Base-by-base conservation (phyloP, 352 stramenopile genomes). In the Pythium periplocum region DNA sequence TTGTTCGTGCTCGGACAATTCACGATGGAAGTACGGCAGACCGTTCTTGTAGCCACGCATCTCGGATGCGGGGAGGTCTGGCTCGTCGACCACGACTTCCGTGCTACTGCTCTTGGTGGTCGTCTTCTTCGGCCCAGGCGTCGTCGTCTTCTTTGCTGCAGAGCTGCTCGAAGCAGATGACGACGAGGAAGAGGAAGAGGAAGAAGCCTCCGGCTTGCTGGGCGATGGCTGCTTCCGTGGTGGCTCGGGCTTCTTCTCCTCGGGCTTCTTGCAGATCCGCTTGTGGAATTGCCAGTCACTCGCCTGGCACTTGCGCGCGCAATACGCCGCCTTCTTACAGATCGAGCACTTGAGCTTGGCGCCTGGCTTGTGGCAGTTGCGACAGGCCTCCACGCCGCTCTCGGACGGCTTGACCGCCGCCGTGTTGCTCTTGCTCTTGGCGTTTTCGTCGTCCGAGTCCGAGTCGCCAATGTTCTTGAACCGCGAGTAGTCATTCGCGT, bases 1-100 rank as follows among this genome's bases (percentile, higher is more conserved):
- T 64, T 98, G 98, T 38, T 96, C 92, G 56, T 99, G 85, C 62
- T 98, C 93, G 7, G 87, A 95, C 37, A 99, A 70, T 68, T 99
- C 96, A 57, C 97, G 92, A 69, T 99, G 96, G 73, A 99, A 99
- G 63, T 98, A 99, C 31, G 83, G 83, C 46, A 91, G 34, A 0
- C 83, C 83, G 53, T 93, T 91, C 75, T 90, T 91, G 68, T 93
- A 93, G 26, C 83, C 83, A 30, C 75, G 71, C 57, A 87, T 68
- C 30, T 91, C 62, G 4, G 53, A 43, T 11, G 65, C 39, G 6
- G 77, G 73, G 30, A 91, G 46, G 34, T 91, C 80, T 6, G 76
- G 63, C 32, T 93, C 83, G 51, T 93, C 75, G 36, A 68, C 32
- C 46, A 91, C 81, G 2, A 90, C 73, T 8, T 88, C 72, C 1